Evolutionary conservation across 2,329 filamentous ascomycete species (phyloP), one percentile per base, ranked within the genome.

Genomic region (Furcasterigmium furcatum): DNA sequence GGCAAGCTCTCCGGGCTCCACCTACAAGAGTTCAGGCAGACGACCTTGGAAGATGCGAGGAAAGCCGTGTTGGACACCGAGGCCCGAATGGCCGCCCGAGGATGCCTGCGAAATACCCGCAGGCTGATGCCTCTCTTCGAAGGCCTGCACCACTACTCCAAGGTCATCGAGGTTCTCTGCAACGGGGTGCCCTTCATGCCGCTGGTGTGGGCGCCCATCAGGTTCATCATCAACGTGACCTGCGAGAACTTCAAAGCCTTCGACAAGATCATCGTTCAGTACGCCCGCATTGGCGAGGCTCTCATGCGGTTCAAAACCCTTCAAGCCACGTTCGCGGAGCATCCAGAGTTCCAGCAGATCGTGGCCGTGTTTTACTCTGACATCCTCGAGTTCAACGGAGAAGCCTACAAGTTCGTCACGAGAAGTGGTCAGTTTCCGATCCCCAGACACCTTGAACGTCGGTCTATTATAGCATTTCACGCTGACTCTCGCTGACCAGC

Each of bases 141-240:
- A 1, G 68, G 65, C 0, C 48, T 77, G 0, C 63, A 67, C 35
- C 59, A 68, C 24, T 76, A 74, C 35, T 61, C 67, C 1, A 66
- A 66, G 32, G 56, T 58, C 0, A 57, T 75, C 1, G 70, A 73
- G 1, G 55, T 68, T 1, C 48, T 73, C 0, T 76, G 73, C 49
- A 71, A 74, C 38, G 72, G 71, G 1, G 76, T 71, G 0, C 67
- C 65, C 0, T 76, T 63, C 48, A 29, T 77, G 4, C 57, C 68
- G 0, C 75, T 64, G 64, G 57, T 76, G 1, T 77, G 73, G 73
- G 69, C 70, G 1, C 71, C 68, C 0, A 67, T 73, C 21, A 67
- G 60, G 8, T 50, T 71, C 3, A 57, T 71, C 4, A 43, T 70
- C 0, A 52, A 59, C 49, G 58, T 62, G 49, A 49, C 59, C 0